phyloP scores from a whole-genome alignment of 2,329 filamentous ascomycete species.

The Juglanconis oblonga region DNA sequence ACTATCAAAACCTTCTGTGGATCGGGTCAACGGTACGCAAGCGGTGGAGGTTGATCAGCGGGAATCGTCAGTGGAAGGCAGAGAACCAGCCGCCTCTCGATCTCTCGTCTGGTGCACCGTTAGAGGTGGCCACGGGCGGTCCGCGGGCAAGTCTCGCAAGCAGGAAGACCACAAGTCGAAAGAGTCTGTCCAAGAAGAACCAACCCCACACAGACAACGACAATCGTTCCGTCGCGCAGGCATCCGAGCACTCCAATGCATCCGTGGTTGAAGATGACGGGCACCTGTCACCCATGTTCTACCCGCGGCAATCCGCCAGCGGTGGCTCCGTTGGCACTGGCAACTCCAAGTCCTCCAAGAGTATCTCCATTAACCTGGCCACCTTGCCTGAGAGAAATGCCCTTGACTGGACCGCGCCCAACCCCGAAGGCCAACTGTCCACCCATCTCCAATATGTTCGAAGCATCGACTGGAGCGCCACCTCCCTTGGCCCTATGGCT shows the following conservation, averaged over 20 bases:
- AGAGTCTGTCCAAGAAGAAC: not conserved
- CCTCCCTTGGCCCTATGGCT: slow-evolving; percentile 40
- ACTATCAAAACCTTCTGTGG: slow-evolving; percentile 34
- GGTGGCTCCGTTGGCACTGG: slow-evolving; percentile 28
- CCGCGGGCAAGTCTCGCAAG: slow-evolving; percentile 15
- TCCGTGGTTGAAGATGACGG: not conserved
- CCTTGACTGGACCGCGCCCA: slow-evolving; percentile 31
- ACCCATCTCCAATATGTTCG: slow-evolving; percentile 29
- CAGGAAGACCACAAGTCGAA: slow-evolving; percentile 4
- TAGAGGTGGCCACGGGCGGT: slow-evolving; percentile 22
- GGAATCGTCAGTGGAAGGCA: slow-evolving; percentile 33
- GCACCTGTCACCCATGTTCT: slow-evolving; percentile 8
- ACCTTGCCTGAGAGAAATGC: slow-evolving; percentile 32
- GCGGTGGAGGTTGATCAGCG: slow-evolving; percentile 40
- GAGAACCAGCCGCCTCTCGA: slow-evolving; percentile 22
- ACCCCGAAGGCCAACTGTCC: slow-evolving; percentile 30
- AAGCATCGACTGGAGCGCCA: slow-evolving; percentile 39
- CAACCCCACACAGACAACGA: not conserved
- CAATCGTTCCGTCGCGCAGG: not conserved
- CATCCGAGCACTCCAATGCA: not conserved
- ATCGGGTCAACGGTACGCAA: slow-evolving; percentile 36
- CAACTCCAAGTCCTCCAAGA: slow-evolving; percentile 23
- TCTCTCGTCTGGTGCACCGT: slow-evolving; percentile 24
- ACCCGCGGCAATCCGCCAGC: slow-evolving; percentile 18
- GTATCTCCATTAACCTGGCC: slow-evolving; percentile 27